A percentile compares a stretch with the other conserved stretches of the same genome.
phyloP scores from a whole-genome alignment of 495 filamentous ascomycete species.

The Collariella sp. region DNA sequence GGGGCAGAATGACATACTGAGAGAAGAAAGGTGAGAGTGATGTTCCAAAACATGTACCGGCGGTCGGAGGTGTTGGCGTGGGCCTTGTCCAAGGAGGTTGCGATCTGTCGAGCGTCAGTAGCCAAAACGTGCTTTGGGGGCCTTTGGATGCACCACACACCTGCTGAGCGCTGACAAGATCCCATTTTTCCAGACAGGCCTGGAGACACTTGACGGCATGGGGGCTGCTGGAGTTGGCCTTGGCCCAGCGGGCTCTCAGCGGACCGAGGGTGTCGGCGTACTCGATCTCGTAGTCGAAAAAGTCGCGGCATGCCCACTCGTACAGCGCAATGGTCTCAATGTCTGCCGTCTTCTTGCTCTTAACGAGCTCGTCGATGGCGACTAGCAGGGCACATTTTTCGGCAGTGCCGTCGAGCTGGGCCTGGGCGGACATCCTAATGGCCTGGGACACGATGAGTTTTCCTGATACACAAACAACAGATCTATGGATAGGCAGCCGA shows the following conservation, averaged over 20 bases:
- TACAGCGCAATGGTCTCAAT: constrained; percentile 36
- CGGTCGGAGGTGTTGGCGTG: constrained; percentile 29
- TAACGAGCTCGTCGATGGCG: constrained; percentile 31
- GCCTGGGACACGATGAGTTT: constrained; percentile 24
- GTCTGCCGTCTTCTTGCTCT: constrained; percentile 31
- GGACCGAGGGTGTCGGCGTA: constrained; percentile 36
- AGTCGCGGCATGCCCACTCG: constrained; percentile 31
- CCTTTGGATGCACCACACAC: constrained; percentile 11
- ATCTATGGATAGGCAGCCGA: not conserved
- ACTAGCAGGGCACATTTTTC: constrained; percentile 28
- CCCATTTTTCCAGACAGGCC: constrained; percentile 37
- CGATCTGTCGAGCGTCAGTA: constrained; percentile 26
- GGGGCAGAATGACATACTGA: constrained; percentile 28
- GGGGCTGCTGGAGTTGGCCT: constrained; percentile 35
- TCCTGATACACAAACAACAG: not conserved
- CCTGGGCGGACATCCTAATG: constrained; percentile 38
- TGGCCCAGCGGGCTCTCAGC: constrained; percentile 34
- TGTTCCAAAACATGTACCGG: constrained; percentile 37
- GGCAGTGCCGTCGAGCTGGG: constrained; percentile 33
- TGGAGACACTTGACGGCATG: constrained; percentile 32
- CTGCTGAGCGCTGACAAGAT: constrained; percentile 43
- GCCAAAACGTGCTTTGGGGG: not conserved
- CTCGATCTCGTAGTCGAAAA: constrained; percentile 21
- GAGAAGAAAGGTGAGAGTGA: constrained; percentile 35
- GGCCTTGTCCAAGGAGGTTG: constrained; percentile 35